These are phyloP conservation scores for Platanthera zijinensis DNA, from an alignment of 106 monocot species.

Conservation along the genomic window DNA sequence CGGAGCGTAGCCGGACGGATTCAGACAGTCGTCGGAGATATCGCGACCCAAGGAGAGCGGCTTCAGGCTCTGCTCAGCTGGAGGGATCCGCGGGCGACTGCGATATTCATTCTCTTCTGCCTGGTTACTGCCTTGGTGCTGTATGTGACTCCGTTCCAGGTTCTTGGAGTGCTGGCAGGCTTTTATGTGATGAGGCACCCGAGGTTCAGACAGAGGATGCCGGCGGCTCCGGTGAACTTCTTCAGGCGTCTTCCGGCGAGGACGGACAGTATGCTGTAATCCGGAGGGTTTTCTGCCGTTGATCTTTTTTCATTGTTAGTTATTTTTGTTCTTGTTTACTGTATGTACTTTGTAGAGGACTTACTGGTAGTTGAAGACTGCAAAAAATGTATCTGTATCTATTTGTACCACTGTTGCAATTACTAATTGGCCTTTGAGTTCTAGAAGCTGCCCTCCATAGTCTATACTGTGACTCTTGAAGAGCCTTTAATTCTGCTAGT, in stretches of 20 bases:
- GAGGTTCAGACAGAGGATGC: slow-evolving; percentile 31
- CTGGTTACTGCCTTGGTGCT: slow-evolving; percentile 23
- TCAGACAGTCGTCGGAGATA: slow-evolving; percentile 30
- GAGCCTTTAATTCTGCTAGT: no score
- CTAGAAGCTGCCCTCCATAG: not conserved
- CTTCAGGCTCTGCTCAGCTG: slow-evolving; percentile 29
- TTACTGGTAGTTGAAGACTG: not conserved
- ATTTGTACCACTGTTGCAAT: not conserved
- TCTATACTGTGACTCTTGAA: no score
- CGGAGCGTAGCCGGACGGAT: slow-evolving; percentile 33
- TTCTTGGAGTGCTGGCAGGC: slow-evolving; percentile 19
- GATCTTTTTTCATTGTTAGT: not conserved
- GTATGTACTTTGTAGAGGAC: not conserved
- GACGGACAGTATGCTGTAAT: slow-evolving; percentile 37
- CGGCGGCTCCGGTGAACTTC: slow-evolving; percentile 28
- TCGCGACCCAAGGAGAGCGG: slow-evolving; percentile 33
- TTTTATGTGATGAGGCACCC: slow-evolving; percentile 36
- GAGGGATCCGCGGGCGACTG: slow-evolving; percentile 26
- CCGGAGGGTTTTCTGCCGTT: not conserved
- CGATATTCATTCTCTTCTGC: slow-evolving; percentile 21
- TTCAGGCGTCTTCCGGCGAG: slow-evolving; percentile 34
- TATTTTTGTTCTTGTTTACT: not conserved
- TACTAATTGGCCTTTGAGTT: not conserved
- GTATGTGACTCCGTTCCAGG: slow-evolving; percentile 35
- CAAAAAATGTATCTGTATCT: not conserved